phyloP scores from a whole-genome alignment of 2,329 filamentous ascomycete genomes.

The Hypoxylon sp. region DNA sequence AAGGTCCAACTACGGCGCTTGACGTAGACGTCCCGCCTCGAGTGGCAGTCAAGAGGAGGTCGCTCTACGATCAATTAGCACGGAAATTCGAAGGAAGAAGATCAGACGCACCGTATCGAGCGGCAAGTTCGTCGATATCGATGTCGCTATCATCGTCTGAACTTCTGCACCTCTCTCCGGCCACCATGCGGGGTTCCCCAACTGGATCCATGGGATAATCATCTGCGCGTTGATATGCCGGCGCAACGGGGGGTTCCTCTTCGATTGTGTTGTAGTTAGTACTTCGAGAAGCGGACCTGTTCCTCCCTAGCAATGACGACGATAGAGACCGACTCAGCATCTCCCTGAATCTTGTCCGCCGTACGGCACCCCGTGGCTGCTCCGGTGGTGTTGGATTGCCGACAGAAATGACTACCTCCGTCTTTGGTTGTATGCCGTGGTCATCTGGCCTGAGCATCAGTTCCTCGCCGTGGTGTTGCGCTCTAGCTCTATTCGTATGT shows the following conservation, averaged over 20 bases:
- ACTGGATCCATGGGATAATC: conserved; percentile 41
- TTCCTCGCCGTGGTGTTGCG: conserved; percentile 4
- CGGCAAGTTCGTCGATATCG: conserved; percentile 42
- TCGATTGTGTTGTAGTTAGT: conserved; percentile 26
- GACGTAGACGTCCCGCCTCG: conserved; percentile 52
- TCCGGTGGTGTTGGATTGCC: conserved; percentile 1
- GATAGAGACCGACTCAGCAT: conserved; percentile 45
- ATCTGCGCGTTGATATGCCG: conserved; percentile 36
- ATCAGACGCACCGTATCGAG: conserved; percentile 44
- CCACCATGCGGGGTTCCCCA: conserved; percentile 27
- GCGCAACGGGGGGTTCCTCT: conserved; percentile 32
- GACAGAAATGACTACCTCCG: conserved; percentile 22
- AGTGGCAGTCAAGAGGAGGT: conserved; percentile 50
- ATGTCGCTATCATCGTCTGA: conserved; percentile 45
- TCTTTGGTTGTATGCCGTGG: conserved; percentile 27
- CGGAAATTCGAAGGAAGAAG: neutral
- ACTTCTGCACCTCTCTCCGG: conserved; percentile 25
- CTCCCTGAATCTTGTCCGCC: conserved; percentile 47
- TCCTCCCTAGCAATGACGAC: conserved; percentile 32
- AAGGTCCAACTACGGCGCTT: conserved; percentile 64
- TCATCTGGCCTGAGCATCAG: conserved; percentile 29
- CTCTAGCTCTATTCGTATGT: neutral
- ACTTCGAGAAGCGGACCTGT: conserved; percentile 22
- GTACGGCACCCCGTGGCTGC: conserved; percentile 16
- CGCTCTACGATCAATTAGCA: conserved; percentile 43